These are phyloP conservation scores for Termitomyces sp. DNA, from an alignment of 768 basidiomycete species.

Conservation along the genomic window DNA sequence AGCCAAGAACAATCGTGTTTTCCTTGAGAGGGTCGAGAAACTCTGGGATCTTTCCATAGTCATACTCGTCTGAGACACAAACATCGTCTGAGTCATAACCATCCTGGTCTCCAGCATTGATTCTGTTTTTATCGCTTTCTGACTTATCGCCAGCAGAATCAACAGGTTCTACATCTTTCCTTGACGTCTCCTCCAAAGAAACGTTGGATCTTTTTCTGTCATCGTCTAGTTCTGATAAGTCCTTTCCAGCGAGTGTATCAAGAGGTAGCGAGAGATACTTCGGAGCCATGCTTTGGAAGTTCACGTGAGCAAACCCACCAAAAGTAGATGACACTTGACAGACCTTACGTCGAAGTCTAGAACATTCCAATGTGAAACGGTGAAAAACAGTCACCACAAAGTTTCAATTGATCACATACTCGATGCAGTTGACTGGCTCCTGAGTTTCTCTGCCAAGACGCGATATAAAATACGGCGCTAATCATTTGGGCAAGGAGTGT, in stretches of 20 bases:
- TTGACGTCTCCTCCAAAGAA: background rate
- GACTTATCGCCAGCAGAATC: background rate
- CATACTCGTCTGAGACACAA: background rate
- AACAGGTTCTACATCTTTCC: background rate
- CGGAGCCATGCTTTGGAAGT: background rate
- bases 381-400: background rate
- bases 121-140: background rate
- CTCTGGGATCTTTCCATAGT: background rate
- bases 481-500: background rate
- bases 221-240: constrained; percentile 14
- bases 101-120: background rate
- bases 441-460: constrained; percentile 10
- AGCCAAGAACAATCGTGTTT: background rate
- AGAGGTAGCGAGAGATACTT: constrained; percentile 15
- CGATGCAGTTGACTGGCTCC: constrained; percentile 11
- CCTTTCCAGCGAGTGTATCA: constrained; percentile 16
- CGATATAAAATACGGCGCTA: constrained; percentile 6
- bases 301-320: background rate
- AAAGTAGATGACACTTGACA: background rate
- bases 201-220: background rate
- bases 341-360: constrained; percentile 12
- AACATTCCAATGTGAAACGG: background rate
- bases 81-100: too few species aligned
- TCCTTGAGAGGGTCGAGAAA: background rate
- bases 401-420: constrained; percentile 7